Evolutionary conservation across 139 green algal species (phyloP).

Genomic region (Pseudopediastrum boryanum): DNA sequence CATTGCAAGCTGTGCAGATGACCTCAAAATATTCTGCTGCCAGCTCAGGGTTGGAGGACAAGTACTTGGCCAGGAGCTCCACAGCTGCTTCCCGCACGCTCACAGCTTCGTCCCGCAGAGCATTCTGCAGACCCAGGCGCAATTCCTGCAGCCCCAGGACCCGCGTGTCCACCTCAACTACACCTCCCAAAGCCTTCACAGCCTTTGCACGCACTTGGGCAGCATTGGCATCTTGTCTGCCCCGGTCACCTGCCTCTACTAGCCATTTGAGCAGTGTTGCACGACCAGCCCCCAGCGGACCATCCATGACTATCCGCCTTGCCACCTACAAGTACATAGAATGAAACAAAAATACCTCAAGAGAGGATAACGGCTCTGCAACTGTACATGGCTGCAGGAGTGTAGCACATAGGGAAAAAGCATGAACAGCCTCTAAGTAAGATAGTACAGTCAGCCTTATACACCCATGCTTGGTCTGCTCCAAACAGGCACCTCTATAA

Average conservation of each 20-base stretch:
- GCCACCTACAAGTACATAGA: no score
- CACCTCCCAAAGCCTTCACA: conserved; percentile 69
- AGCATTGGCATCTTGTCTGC: conserved; percentile 34
- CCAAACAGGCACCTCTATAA: no score
- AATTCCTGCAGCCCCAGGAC: conserved; percentile 65
- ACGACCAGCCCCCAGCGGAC: conserved; percentile 41
- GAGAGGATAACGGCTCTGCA: no score
- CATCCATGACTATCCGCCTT: conserved; percentile 36
- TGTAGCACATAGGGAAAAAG: no score
- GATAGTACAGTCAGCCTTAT: no score
- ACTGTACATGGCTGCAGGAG: no score
- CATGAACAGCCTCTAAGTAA: no score
- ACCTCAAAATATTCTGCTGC: conserved; percentile 76
- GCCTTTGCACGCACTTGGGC: conserved; percentile 59
- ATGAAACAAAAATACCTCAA: no score
- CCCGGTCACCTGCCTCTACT: conserved; percentile 47
- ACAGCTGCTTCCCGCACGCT: conserved; percentile 86
- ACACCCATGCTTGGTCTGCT: no score
- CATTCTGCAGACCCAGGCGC: conserved; percentile 42
- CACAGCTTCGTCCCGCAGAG: conserved; percentile 81
- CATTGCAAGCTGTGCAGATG: no score
- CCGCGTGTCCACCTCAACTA: conserved; percentile 66
- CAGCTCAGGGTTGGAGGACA: conserved; percentile 57
- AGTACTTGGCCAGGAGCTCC: conserved; percentile 80
- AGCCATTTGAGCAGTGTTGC: conserved; percentile 58